Evolutionary conservation across 1,284 basidiomycete genomes (phyloP).

Genomic region (Ganoderma lucidum): DNA sequence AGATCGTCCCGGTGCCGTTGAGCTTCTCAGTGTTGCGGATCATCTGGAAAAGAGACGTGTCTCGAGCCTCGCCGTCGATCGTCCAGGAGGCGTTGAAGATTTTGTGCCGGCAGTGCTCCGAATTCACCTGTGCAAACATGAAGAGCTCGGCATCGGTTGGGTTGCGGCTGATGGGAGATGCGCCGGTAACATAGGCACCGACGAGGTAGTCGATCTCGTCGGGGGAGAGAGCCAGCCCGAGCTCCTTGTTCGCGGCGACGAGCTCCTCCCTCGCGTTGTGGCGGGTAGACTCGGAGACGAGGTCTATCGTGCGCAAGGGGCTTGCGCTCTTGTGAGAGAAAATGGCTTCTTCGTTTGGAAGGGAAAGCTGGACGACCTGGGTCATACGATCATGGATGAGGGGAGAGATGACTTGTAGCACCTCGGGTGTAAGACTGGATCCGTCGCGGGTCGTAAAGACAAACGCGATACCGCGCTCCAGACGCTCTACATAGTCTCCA

Average conservation of each 20-base stretch:
- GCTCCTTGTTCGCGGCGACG: constrained; percentile 79
- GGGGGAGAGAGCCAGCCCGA: constrained; percentile 90
- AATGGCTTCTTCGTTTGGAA: constrained; percentile 68
- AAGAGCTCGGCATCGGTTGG: constrained; percentile 98
- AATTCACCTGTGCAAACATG: constrained; percentile 99
- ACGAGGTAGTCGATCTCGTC: constrained; percentile 96
- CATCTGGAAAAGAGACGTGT: constrained; percentile 94
- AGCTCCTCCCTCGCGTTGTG: constrained; percentile 64
- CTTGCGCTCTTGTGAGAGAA: constrained; percentile 78
- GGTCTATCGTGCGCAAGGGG: constrained; percentile 76
- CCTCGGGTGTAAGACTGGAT: constrained; percentile 48
- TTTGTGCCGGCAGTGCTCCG: constrained; percentile 99
- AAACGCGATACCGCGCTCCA: too few relatives aligned
- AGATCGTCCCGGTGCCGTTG: constrained; percentile 83
- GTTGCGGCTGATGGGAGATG: constrained; percentile 72
- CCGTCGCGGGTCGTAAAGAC: constrained; percentile 61
- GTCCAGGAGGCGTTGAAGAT: constrained; percentile 99
- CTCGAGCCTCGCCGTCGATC: constrained; percentile 76
- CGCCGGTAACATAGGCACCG: constrained; percentile 83
- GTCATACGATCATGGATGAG: constrained; percentile 97
- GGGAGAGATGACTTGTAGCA: constrained; percentile 63
- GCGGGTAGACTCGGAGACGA: constrained; percentile 46
- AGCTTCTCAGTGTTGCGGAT: constrained; percentile 96
- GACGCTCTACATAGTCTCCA: too few relatives aligned
- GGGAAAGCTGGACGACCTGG: constrained; percentile 70